Evolutionary conservation across 2,329 filamentous ascomycete species (phyloP).

Genomic region (Nothomitra cinnamomea): DNA sequence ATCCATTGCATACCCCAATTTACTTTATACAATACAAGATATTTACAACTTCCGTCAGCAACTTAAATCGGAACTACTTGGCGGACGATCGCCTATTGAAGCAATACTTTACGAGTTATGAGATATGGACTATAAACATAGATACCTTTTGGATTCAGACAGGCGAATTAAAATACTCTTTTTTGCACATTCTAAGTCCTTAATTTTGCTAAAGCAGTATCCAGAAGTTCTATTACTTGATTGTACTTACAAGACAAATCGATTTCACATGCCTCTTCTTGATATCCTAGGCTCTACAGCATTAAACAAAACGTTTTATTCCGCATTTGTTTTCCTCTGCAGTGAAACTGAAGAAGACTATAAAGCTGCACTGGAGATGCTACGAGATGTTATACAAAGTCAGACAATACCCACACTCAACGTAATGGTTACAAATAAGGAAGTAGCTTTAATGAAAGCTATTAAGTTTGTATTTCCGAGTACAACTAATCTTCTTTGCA

Average conservation of each 20-base stretch:
- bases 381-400: not conserved
- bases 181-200: not conserved
- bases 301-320: too few species aligned
- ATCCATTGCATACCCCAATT: not conserved
- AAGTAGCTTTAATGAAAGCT: not conserved
- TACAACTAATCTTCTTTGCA: not conserved
- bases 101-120: not conserved
- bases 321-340: too few species aligned
- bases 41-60: not conserved
- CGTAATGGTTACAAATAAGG: not conserved
- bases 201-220: not conserved
- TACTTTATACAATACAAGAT: not conserved
- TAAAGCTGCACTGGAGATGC: not conserved
- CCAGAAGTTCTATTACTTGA: not conserved
- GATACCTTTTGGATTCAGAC: not conserved
- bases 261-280: too few species aligned
- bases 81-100: not conserved
- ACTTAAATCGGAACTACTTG: not conserved
- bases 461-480: not conserved
- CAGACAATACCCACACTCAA: not conserved
- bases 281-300: too few species aligned
- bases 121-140: not conserved
- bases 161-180: not conserved
- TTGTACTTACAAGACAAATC: too few species aligned
- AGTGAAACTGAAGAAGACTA: too few species aligned